A percentile compares a stretch with the other conserved stretches of the same genome.
Evolutionary conservation across 2,329 filamentous ascomycete species (phyloP).

Genomic region (Xylaria arbuscula): DNA sequence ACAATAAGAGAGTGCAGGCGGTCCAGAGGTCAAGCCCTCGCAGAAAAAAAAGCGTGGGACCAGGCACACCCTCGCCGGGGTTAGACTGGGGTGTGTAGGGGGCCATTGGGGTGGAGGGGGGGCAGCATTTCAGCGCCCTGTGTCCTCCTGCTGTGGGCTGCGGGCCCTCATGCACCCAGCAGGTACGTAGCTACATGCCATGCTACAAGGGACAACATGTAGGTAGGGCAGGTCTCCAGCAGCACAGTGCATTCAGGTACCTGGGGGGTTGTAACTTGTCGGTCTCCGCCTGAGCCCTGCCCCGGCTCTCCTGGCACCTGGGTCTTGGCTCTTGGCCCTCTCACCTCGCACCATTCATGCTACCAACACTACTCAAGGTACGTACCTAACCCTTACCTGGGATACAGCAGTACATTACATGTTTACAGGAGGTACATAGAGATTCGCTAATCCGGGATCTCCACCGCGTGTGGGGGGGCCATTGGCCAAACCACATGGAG

Average conservation of each 20-base stretch:
- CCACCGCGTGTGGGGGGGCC: constrained; percentile 47
- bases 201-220: constrained; percentile 3
- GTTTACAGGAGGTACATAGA: background rate
- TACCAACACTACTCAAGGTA: constrained; percentile 5
- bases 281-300: constrained; percentile 44
- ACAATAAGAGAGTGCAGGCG: constrained; percentile 22
- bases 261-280: constrained; percentile 43
- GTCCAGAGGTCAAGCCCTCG: constrained; percentile 32
- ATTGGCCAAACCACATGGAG: constrained; percentile 32
- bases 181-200: constrained; percentile 35
- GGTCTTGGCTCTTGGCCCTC: constrained; percentile 12
- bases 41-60: constrained; percentile 30
- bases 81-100: constrained; percentile 37
- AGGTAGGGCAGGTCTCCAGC: constrained; percentile 2
- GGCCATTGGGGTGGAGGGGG: constrained; percentile 29
- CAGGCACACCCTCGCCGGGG: constrained; percentile 36
- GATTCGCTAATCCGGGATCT: constrained; percentile 38
- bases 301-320: constrained; percentile 37
- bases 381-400: background rate
- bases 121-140: constrained; percentile 28
- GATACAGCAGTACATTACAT: background rate
- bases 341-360: constrained; percentile 15
- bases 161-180: constrained; percentile 26
- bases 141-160: constrained; percentile 16
- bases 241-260: constrained; percentile 46